Evolutionary conservation across 208 protist species (phyloP), one percentile per base, ranked within the genome.

Genomic region (Trypanosomatidae sp.): DNA sequence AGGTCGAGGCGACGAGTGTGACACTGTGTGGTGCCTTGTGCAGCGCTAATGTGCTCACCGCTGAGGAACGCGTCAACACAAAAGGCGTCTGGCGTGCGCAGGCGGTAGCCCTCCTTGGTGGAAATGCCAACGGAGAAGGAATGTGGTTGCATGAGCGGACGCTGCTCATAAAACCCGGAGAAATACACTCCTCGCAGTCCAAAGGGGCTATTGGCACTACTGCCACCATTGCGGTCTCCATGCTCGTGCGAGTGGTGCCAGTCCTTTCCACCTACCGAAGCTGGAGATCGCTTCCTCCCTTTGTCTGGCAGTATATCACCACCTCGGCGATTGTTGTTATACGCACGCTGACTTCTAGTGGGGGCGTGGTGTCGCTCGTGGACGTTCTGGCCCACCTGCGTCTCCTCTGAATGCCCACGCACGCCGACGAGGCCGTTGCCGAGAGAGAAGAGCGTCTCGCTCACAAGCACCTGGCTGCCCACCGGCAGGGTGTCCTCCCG

Each of bases 351-450:
- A 43, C 79, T 67, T 64, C 55, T 72, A 58, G 55, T 58, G 30
- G 72, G 62, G 9, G 58, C 44, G 47, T 66, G 55, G 30, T 65
- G 47, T 8, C 66, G 55, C 22, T 78, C 74, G 55, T 77, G 55
- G 28, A 50, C 58, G 71, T 77, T 81, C 56, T 64, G 53, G 13
- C 58, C 66, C 13, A 55, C 62, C 13, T 81, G 69, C 43, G 83
- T 82, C 59, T 95, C 91, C 78, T 97, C 89, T 15, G 81, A 64
- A 69, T 92, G 94, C 25, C 93, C 93, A 17, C 91, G 89, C 25
- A 97, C 80, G 33, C 88, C 83, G 50, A 97, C 83, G 56, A 90
- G 79, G 60, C 93, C 93, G 72, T 97, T 97, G 47, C 91, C 85
- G 22, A 95, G 58, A 53, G 89, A 84, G 60, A 97, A 97, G 43